phyloP scores from a whole-genome alignment of 345 rosid genomes.

The Populus alba region DNA sequence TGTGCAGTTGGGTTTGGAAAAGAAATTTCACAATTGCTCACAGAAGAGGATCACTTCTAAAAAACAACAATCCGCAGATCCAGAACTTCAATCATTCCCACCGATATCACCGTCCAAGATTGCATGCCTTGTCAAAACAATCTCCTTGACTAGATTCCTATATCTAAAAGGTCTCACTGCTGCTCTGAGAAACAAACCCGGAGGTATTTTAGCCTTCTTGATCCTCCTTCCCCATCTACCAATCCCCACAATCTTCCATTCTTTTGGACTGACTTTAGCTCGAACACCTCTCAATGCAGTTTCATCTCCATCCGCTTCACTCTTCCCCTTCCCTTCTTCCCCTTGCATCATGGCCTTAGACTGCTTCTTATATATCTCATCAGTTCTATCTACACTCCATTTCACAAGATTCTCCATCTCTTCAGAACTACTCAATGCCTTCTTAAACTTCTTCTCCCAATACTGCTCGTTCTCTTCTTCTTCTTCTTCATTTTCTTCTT shows the following conservation, averaged over 20 bases:
- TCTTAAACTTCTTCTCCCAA: slow-evolving; percentile 72
- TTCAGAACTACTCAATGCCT: slow-evolving; percentile 60
- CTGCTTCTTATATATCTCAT: slow-evolving; percentile 51
- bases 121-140: slow-evolving; percentile 89
- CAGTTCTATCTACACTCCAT: slow-evolving; percentile 50
- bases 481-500: slow-evolving; percentile 45
- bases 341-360: slow-evolving; percentile 21
- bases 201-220: slow-evolving; percentile 77
- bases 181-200: slow-evolving; percentile 70
- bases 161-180: slow-evolving; percentile 87
- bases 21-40: not conserved
- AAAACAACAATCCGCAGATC: not conserved
- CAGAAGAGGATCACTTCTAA: not conserved
- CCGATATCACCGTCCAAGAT: slow-evolving; percentile 87
- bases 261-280: slow-evolving; percentile 70
- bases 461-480: slow-evolving; percentile 32
- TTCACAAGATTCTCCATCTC: slow-evolving; percentile 72
- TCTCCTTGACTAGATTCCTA: slow-evolving; percentile 92
- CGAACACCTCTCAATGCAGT: slow-evolving; percentile 57
- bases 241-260: slow-evolving; percentile 69
- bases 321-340: slow-evolving; percentile 13
- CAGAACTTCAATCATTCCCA: slow-evolving; percentile 9
- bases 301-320: slow-evolving; percentile 59
- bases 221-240: slow-evolving; percentile 78
- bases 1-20: not conserved